phyloP scores from a whole-genome alignment of 2,329 filamentous ascomycete species.

The Curvularia spicifera region DNA sequence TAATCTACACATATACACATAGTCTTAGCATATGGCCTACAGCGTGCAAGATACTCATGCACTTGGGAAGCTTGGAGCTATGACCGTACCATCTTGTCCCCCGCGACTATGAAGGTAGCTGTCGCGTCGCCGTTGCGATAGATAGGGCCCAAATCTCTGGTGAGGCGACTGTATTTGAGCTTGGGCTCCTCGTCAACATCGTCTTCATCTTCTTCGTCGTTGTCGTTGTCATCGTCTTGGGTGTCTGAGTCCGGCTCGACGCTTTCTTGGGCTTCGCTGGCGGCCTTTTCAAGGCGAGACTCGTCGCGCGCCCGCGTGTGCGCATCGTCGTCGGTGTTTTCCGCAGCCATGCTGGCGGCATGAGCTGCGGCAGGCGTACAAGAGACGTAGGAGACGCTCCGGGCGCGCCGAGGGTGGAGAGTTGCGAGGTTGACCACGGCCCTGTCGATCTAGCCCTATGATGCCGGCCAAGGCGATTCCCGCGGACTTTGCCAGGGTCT shows the following conservation, averaged over 20 bases:
- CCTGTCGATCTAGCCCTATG: constrained; percentile 33
- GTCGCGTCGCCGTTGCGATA: constrained; percentile 97
- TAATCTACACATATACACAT: constrained; percentile 74
- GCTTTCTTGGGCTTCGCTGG: constrained; percentile 32
- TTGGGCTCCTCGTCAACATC: constrained; percentile 93
- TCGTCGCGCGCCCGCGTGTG: constrained; percentile 46
- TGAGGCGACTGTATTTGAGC: constrained; percentile 90
- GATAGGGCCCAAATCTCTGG: constrained; percentile 76
- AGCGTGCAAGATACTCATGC: constrained; percentile 59
- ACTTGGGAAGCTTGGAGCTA: constrained; percentile 17
- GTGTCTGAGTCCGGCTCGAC: constrained; percentile 38
- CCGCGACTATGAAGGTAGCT: constrained; percentile 85
- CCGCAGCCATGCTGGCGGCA: constrained; percentile 52
- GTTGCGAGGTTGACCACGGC: constrained; percentile 24
- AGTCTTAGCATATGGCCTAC: constrained; percentile 61
- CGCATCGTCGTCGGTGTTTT: constrained; percentile 39
- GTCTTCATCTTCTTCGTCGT: constrained; percentile 71
- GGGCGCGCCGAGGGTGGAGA: constrained; percentile 29
- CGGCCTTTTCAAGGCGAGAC: constrained; percentile 22
- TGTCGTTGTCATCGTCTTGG: constrained; percentile 71
- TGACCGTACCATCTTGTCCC: constrained; percentile 87
- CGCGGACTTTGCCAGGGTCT: constrained; percentile 22
- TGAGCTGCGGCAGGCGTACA: constrained; percentile 40
- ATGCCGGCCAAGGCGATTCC: constrained; percentile 36
- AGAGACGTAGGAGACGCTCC: constrained; percentile 27